A percentile compares a stretch with the other conserved stretches of the same genome.
Evolutionary conservation across 495 filamentous ascomycete species (phyloP).

Genomic region (Talaromyces borbonicus): DNA sequence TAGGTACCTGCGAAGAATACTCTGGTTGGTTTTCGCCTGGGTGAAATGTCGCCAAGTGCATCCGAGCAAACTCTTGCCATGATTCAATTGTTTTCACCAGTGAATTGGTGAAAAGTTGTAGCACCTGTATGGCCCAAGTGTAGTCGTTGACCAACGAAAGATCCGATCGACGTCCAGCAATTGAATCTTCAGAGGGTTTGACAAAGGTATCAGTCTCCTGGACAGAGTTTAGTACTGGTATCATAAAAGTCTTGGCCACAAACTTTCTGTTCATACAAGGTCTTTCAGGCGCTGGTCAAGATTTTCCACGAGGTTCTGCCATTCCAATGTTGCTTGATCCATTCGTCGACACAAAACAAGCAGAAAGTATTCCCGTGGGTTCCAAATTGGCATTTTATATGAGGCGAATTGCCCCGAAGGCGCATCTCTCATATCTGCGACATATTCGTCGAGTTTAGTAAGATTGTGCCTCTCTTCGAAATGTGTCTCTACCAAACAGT

Average conservation of each 20-base stretch:
- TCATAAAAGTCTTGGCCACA: neutral
- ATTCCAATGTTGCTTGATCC: slow-evolving; percentile 2
- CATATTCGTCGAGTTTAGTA: neutral
- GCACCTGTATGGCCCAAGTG: slow-evolving; percentile 4
- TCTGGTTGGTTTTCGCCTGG: neutral
- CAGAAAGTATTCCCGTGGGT: slow-evolving; percentile 4
- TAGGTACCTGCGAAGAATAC: neutral
- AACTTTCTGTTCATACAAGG: neutral
- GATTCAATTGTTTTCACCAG: slow-evolving; percentile 4
- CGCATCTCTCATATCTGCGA: neutral
- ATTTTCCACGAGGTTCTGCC: slow-evolving; percentile 4
- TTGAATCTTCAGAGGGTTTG: neutral
- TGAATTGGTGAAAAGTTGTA: slow-evolving; percentile 1
- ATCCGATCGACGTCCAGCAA: neutral
- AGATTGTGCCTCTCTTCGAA: neutral
- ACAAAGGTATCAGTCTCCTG: slow-evolving; percentile 2
- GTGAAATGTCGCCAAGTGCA: neutral
- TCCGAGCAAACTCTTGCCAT: slow-evolving; percentile 3
- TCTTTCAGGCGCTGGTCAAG: neutral
- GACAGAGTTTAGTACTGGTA: neutral
- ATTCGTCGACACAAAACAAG: slow-evolving; percentile 1
- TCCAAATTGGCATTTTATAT: neutral
- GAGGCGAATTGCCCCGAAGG: neutral
- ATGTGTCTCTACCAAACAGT: neutral
- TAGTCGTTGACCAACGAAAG: slow-evolving; percentile 2